Evolutionary conservation across 2,329 filamentous ascomycete genomes (phyloP), one percentile per base, ranked within the genome.

Genomic region (Neodidymelliopsis sp.): DNA sequence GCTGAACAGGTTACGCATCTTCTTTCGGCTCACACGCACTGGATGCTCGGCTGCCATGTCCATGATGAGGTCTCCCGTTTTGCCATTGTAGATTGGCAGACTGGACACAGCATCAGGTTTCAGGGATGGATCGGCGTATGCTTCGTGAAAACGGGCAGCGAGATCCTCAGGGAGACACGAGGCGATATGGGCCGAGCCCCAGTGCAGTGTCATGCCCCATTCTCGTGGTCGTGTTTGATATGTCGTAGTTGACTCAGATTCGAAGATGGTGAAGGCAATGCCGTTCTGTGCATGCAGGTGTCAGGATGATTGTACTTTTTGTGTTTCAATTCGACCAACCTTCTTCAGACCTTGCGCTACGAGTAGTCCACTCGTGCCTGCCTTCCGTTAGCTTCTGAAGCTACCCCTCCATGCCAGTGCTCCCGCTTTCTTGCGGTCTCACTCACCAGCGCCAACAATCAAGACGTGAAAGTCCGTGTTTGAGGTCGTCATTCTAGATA

Each of bases 181-280:
- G 15, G 47, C 37, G 23, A 63, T 51, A 39, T 64, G 59, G 8
- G 44, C 37, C 9, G 49, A 42, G 31, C 59, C 59, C 59, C 62
- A 61, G 33, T 64, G 62, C 3, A 66, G 53, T 4, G 61, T 64
- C 59, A 66, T 66, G 48, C 60, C 61, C 59, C 57, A 64, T 58
- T 64, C 59, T 37, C 62, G 56, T 2, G 59, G 60, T 1, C 61
- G 54, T 13, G 62, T 56, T 29, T 59, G 57, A 33, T 57, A 59
- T 7, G 51, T 53, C 4, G 29, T 36, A 10, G 27, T 34, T 31
- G 49, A 48, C 40, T 55, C 49, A 39, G 43, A 43, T 29, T 60
- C 52, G 24, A 60, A 60, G 35, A 60, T 47, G 39, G 49, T 57
- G 29, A 54, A 57, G 13, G 42, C 38, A 22, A 57, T 35, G 29